Evolutionary conservation across 2,329 filamentous ascomycete species (phyloP).

Genomic region (Ramichloridium luteum): DNA sequence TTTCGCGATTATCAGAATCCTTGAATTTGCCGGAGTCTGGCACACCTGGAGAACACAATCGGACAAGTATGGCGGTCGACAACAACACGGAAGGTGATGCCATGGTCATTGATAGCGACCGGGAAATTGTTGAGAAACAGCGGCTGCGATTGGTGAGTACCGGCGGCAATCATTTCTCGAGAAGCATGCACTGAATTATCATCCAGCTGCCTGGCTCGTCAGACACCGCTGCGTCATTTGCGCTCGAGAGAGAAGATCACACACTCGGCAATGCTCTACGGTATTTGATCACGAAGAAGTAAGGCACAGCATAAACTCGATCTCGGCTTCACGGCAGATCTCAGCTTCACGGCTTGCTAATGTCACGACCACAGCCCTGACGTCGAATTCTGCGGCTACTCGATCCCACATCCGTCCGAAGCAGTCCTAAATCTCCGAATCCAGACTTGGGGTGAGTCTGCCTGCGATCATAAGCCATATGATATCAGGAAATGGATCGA

Average conservation of each 20-base stretch:
- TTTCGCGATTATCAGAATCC: no score
- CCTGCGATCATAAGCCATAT: no score
- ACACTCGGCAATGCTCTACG: constrained; percentile 88
- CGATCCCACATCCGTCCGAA: constrained; percentile 93
- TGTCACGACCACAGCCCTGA: constrained; percentile 51
- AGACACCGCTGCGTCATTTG: constrained; percentile 83
- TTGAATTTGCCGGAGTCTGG: no score
- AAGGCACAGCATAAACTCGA: no score
- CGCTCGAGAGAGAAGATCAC: constrained; percentile 88
- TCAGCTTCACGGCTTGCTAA: constrained; percentile 2
- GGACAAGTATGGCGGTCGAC: no score
- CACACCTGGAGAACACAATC: no score
- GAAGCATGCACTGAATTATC: no score
- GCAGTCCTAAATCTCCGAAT: constrained; percentile 94
- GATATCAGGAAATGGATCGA: no score
- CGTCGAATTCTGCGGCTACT: constrained; percentile 96
- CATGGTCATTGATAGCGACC: constrained; percentile 13
- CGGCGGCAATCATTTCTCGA: no score
- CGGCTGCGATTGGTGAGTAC: constrained; percentile 35
- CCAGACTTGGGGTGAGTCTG: constrained; percentile 80
- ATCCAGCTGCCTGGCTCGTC: constrained; percentile 75
- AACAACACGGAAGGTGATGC: constrained; percentile 1
- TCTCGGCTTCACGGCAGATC: no score
- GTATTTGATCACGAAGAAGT: constrained; percentile 99
- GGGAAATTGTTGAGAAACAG: constrained; percentile 34